Evolutionary conservation across 306 rosid genomes (phyloP).

Genomic region (Luffa acutangula): DNA sequence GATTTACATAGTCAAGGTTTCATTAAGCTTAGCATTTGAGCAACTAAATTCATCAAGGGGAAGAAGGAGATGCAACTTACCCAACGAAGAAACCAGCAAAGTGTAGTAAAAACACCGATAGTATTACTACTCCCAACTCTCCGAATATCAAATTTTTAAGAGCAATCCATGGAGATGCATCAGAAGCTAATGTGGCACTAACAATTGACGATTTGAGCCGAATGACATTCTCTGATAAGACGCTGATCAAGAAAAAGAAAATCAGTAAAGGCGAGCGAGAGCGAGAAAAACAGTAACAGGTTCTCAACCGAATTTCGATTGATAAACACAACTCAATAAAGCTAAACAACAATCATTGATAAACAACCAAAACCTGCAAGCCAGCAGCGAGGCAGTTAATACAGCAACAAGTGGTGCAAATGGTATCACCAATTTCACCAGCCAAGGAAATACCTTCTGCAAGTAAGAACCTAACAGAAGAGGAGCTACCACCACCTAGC

Average conservation of each 20-base stretch:
- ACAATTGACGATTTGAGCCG: conserved; percentile 21
- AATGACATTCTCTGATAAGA: conserved; percentile 28
- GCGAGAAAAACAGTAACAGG: neutral
- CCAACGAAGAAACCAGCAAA: conserved; percentile 30
- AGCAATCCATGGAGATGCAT: conserved; percentile 13
- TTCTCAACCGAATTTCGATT: neutral
- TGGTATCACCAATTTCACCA: conserved; percentile 19
- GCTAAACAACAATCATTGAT: neutral
- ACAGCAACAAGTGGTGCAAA: conserved; percentile 35
- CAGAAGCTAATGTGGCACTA: conserved; percentile 17
- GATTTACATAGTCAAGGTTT: neutral
- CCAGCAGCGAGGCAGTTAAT: conserved; percentile 30
- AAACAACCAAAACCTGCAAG: conserved; percentile 27
- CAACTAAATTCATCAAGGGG: neutral
- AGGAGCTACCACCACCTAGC: conserved; percentile 34
- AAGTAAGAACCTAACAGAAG: conserved; percentile 27
- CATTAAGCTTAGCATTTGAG: neutral
- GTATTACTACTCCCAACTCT: conserved; percentile 22
- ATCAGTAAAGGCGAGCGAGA: neutral
- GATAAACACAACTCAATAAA: neutral
- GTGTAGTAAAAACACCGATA: conserved; percentile 28
- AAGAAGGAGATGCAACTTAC: conserved; percentile 8
- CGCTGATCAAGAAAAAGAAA: conserved; percentile 15
- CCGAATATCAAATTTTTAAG: conserved; percentile 17
- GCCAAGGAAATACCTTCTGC: conserved; percentile 25